These are phyloP conservation scores for Simplicillium sp. DNA, from an alignment of 2,329 filamentous ascomycete species.

Conservation along the genomic window DNA sequence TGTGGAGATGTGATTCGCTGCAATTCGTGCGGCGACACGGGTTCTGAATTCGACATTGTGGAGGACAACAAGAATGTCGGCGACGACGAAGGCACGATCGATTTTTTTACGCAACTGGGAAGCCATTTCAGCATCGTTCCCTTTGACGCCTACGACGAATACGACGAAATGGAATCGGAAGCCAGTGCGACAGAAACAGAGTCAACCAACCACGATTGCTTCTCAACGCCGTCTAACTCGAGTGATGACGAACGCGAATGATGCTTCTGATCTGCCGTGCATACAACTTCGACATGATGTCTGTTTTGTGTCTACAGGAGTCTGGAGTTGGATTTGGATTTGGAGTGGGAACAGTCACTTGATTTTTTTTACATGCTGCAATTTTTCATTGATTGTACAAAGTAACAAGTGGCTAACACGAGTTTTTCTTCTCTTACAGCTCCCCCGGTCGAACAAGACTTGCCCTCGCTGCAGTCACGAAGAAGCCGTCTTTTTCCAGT, in stretches of 20 bases:
- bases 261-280: too few relatives aligned
- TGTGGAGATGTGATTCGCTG: constrained; percentile 37
- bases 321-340: too few relatives aligned
- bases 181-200: too few relatives aligned
- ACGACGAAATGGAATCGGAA: constrained; percentile 19
- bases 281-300: too few relatives aligned
- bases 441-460: constrained; percentile 77
- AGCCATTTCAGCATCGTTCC: neutral
- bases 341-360: too few relatives aligned
- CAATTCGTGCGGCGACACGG: constrained; percentile 23
- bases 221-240: too few relatives aligned
- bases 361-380: too few relatives aligned
- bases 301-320: too few relatives aligned
- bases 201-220: too few relatives aligned
- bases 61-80: constrained; percentile 3
- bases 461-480: constrained; percentile 79
- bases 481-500: constrained; percentile 98
- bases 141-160: constrained; percentile 16
- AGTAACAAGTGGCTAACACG: constrained; percentile 29
- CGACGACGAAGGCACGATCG: constrained; percentile 17
- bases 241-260: too few relatives aligned
- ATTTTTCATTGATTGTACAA: too few relatives aligned
- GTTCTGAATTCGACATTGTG: constrained; percentile 12
- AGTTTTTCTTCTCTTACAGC: constrained; percentile 46
- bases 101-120: constrained; percentile 7